Percentiles rank a stretch among this genome's conserved stretches.
phyloP scores from a whole-genome alignment of 75 land plant genomes.

The Sequoiadendron giganteum region DNA sequence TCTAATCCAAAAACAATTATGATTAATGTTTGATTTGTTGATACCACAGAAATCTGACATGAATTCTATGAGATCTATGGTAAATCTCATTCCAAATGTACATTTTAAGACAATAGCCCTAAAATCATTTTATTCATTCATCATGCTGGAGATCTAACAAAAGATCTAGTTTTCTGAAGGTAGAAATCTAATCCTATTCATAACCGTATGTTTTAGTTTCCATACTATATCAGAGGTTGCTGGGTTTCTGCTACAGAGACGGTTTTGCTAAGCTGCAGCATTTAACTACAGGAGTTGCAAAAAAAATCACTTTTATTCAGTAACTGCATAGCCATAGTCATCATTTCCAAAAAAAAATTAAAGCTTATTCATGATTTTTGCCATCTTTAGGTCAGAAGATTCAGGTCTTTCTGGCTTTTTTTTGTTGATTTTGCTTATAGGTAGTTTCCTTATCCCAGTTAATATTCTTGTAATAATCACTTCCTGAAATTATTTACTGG shows the following conservation, averaged over 20 bases:
- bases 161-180: background rate
- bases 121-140: background rate
- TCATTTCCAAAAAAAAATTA: no score
- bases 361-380: background rate
- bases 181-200: background rate
- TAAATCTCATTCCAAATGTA: background rate
- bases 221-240: background rate
- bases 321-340: background rate
- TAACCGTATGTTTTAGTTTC: background rate
- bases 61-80: background rate
- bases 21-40: background rate
- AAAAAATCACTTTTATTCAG: background rate
- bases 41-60: background rate
- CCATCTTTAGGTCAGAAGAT: background rate
- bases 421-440: background rate
- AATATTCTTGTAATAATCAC: no score
- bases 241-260: background rate
- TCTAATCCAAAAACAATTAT: no score
- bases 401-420: background rate
- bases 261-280: background rate
- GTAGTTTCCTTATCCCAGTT: no score
- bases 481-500: no score
- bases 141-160: background rate
- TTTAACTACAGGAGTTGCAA: background rate
- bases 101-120: no score